Evolutionary conservation across 2,329 filamentous ascomycete genomes (phyloP).

Genomic region (Fusarium duplospermum): DNA sequence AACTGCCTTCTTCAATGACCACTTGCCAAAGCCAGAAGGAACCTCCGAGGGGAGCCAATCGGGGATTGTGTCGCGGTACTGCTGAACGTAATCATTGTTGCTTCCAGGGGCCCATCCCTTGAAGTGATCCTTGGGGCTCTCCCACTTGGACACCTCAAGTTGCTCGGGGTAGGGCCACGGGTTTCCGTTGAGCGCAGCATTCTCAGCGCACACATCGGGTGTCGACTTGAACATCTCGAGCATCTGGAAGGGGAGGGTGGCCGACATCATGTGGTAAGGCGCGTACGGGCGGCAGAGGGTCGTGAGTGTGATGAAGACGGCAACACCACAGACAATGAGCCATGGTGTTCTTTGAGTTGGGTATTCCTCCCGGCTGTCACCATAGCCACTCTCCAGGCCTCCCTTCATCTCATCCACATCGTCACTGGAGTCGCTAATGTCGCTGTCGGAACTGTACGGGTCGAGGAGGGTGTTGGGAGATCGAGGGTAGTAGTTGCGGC

Average conservation of each 20-base stretch:
- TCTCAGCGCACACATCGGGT: slow-evolving; percentile 39
- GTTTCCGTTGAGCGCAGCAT: slow-evolving; percentile 27
- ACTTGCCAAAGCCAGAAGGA: slow-evolving; percentile 46
- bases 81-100: slow-evolving; percentile 32
- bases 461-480: slow-evolving; percentile 3
- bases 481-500: slow-evolving; percentile 8
- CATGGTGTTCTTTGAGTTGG: slow-evolving; percentile 15
- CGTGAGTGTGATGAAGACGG: slow-evolving; percentile 28
- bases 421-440: slow-evolving; percentile 11
- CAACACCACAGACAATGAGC: not conserved
- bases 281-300: slow-evolving; percentile 41
- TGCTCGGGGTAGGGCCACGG: slow-evolving; percentile 48
- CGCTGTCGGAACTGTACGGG: slow-evolving; percentile 33
- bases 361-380: slow-evolving; percentile 15
- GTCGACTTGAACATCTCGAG: slow-evolving; percentile 42
- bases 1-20: slow-evolving; percentile 32
- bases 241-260: slow-evolving; percentile 46
- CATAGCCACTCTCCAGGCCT: slow-evolving; percentile 19
- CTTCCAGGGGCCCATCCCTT: slow-evolving; percentile 50
- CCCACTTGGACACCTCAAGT: slow-evolving; percentile 41
- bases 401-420: slow-evolving; percentile 31
- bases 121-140: slow-evolving; percentile 38
- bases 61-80: slow-evolving; percentile 42
- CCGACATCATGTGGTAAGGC: slow-evolving; percentile 49
- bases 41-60: slow-evolving; percentile 44